Conservation (phyloP, 176 grass and related monocot genomes). For the Carex scoparia region DNA sequence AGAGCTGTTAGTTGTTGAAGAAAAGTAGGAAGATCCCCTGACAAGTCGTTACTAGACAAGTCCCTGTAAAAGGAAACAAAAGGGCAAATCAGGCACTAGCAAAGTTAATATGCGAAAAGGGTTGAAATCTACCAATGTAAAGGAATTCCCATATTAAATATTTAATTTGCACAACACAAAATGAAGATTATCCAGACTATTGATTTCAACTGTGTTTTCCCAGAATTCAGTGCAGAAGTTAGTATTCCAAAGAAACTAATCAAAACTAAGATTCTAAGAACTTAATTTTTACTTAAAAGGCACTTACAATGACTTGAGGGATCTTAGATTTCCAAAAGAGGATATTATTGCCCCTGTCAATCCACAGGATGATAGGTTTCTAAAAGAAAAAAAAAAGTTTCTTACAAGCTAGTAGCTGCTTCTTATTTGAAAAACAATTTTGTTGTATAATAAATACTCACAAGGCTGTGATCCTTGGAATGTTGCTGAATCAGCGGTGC, state of each 20-base stretch:
- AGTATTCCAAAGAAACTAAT: neutral
- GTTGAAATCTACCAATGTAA: no score
- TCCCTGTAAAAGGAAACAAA: slow-evolving; percentile 31
- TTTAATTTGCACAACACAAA: neutral
- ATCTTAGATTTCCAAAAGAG: slow-evolving; percentile 26
- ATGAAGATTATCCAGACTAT: neutral
- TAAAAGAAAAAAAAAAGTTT: neutral
- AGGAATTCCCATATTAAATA: neutral
- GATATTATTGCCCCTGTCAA: slow-evolving; percentile 22
- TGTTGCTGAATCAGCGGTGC: neutral
- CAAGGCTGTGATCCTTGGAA: slow-evolving; percentile 36
- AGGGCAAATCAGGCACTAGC: no score
- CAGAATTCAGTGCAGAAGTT: no score
- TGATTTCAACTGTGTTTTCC: no score
- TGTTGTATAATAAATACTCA: neutral
- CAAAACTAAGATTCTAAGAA: no score
- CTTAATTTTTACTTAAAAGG: neutral
- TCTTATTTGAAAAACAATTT: neutral
- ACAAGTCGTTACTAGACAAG: slow-evolving; percentile 36
- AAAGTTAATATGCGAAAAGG: neutral
- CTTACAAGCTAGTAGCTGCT: neutral
- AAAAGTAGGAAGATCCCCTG: slow-evolving; percentile 38
- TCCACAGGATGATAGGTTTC: slow-evolving; percentile 17
- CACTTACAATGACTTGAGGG: slow-evolving; percentile 25
- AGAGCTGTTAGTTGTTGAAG: slow-evolving; percentile 41